Percentiles rank a stretch among this genome's conserved stretches.
phyloP scores from a whole-genome alignment of 2,329 filamentous ascomycete species.

The Alternaria gansuensis region DNA sequence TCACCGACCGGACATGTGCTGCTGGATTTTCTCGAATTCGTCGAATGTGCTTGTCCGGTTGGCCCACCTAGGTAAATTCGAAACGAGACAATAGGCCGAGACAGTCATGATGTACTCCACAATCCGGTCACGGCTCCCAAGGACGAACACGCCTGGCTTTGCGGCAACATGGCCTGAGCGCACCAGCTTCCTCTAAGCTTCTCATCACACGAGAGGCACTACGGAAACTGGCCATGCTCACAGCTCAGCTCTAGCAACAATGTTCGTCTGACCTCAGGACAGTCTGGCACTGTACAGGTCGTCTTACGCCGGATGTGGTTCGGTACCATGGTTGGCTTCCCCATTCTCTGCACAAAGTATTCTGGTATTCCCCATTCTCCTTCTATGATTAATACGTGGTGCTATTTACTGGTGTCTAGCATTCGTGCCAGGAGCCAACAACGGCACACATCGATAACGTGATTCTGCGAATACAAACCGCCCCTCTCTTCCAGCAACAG shows the following conservation, averaged over 20 bases:
- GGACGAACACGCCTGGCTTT: constrained; percentile 26
- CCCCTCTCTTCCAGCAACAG: not conserved
- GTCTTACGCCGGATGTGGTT: constrained; percentile 29
- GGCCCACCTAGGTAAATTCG: constrained; percentile 37
- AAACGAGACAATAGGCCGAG: constrained; percentile 34
- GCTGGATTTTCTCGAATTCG: constrained; percentile 29
- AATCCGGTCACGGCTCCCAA: constrained; percentile 24
- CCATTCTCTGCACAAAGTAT: constrained; percentile 32
- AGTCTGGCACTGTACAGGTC: constrained; percentile 18
- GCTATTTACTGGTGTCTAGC: constrained; percentile 41
- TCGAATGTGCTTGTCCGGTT: constrained; percentile 35
- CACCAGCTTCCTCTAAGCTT: constrained; percentile 11
- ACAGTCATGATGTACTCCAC: constrained; percentile 32
- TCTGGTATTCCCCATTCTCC: constrained; percentile 39
- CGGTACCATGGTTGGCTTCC: constrained; percentile 33
- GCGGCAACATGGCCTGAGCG: constrained; percentile 20
- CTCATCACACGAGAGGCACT: constrained; percentile 10
- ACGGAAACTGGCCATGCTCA: constrained; percentile 17
- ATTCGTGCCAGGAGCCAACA: constrained; percentile 14
- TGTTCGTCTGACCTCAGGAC: constrained; percentile 16
- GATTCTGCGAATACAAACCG: constrained; percentile 3
- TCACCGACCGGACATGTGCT: constrained; percentile 29
- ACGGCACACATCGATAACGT: constrained; percentile 13
- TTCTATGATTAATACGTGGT: constrained; percentile 34
- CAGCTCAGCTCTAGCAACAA: constrained; percentile 19